Evolutionary conservation across 2,329 filamentous ascomycete species (phyloP).

Genomic region (Bretziella fagacearum): DNA sequence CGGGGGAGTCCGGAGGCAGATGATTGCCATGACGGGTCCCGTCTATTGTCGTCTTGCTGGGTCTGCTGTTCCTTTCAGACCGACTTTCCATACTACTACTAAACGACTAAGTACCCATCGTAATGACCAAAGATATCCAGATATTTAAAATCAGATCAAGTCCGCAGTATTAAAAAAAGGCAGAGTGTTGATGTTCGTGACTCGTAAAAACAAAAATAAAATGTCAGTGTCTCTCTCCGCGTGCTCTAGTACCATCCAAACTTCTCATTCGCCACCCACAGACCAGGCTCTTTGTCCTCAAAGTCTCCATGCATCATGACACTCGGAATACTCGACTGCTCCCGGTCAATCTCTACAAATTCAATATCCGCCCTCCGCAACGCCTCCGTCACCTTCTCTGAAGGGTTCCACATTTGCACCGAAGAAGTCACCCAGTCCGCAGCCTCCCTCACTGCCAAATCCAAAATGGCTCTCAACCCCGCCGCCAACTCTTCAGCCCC

Average conservation of each 20-base stretch:
- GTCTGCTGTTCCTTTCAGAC: slow-evolving; percentile 7
- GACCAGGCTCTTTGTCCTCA: slow-evolving; percentile 24
- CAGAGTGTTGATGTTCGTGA: neutral
- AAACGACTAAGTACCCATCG: neutral
- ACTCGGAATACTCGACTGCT: slow-evolving; percentile 51
- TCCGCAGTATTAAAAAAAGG: neutral
- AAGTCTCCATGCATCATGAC: slow-evolving; percentile 44
- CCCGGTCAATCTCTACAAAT: slow-evolving; percentile 35
- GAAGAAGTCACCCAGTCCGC: slow-evolving; percentile 50
- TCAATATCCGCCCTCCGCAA: slow-evolving; percentile 31
- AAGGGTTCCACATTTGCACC: slow-evolving; percentile 75
- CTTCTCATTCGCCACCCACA: slow-evolving; percentile 64
- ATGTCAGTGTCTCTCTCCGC: too few relatives aligned
- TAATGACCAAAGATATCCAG: slow-evolving; percentile 3
- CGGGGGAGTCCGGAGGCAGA: neutral
- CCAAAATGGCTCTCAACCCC: slow-evolving; percentile 45
- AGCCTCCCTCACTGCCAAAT: slow-evolving; percentile 53
- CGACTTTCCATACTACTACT: slow-evolving; percentile 5
- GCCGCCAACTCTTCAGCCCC: slow-evolving; percentile 29
- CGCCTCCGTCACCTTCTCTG: slow-evolving; percentile 31
- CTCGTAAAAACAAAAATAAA: slow-evolving; percentile 16
- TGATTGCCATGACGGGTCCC: neutral
- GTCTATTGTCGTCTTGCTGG: slow-evolving; percentile 3
- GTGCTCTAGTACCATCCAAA: slow-evolving; percentile 56
- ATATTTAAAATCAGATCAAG: neutral